phyloP scores from a whole-genome alignment of 352 stramenopile genomes.

The Phytophthora agathidicida region DNA sequence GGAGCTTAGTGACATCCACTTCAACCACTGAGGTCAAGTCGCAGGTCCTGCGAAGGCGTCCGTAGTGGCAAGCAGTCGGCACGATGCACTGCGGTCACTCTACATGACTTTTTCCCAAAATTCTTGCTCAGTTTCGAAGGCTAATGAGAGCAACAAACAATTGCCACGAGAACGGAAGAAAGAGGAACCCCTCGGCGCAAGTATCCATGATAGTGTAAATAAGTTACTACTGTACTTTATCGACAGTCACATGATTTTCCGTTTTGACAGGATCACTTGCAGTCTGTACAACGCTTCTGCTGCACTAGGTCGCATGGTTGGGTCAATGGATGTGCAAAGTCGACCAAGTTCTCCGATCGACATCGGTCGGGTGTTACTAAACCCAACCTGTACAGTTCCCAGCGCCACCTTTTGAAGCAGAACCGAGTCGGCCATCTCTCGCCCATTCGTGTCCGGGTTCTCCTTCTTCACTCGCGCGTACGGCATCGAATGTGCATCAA shows the following conservation, averaged over 20 bases:
- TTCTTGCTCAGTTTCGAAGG: no score
- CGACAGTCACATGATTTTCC: constrained; percentile 12
- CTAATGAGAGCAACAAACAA: no score
- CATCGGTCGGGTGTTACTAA: constrained; percentile 13
- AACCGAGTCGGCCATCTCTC: constrained; percentile 7
- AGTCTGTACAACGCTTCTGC: constrained; percentile 29
- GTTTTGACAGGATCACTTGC: constrained; percentile 19
- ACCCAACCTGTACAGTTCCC: constrained; percentile 18
- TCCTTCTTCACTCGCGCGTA: constrained; percentile 47
- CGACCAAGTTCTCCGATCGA: background rate
- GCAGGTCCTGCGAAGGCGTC: no score
- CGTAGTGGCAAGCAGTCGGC: no score
- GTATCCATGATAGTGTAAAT: no score
- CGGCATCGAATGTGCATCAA: constrained; percentile 49
- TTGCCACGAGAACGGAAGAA: no score
- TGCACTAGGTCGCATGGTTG: constrained; percentile 15
- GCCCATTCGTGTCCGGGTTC: constrained; percentile 1
- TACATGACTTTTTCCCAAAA: no score
- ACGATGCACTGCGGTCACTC: no score
- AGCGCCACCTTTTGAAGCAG: constrained; percentile 24
- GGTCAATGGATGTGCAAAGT: background rate
- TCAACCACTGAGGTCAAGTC: no score
- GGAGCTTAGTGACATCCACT: no score
- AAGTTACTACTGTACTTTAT: background rate
- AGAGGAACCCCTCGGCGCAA: no score